Evolutionary conservation across 2,329 filamentous ascomycete species (phyloP), one percentile per base, ranked within the genome.

Genomic region (Ophiognomonia clavigignenti-juglandacearum): DNA sequence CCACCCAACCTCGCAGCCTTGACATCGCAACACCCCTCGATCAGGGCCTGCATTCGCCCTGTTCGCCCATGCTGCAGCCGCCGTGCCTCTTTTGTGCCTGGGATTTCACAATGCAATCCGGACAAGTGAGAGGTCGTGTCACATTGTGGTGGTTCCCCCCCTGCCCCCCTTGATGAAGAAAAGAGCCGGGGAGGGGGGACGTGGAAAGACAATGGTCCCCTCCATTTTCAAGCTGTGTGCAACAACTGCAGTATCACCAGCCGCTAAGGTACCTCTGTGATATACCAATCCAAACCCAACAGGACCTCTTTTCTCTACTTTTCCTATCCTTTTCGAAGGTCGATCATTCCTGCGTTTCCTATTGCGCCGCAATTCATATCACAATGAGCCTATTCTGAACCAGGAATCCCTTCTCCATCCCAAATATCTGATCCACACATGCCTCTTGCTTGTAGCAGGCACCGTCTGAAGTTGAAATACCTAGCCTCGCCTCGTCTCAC

Each of bases 251-350:
- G 61, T 63, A 64, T 75, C 72, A 75, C 64, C 70, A 74, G 67
- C 71, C 73, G 73, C 74, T 77, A 78, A n/a, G n/a, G n/a, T n/a
- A n/a, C n/a, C n/a, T n/a, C n/a, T n/a, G n/a, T n/a, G n/a, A n/a
- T n/a, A n/a, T n/a, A n/a, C n/a, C n/a, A n/a, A n/a, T n/a, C n/a
- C 77, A 77, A 78, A 78, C 75, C 69, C 66, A 57, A 57, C 56
- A 54, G 38, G 50, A 44, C 52, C 56, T 58, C 52, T 52, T 53
- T 51, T 48, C 43, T 45, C 16, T n/a, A 29, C 32, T 37, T 8
- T 31, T 49, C 29, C 24, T 22, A 23, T 31, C 34, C 16, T 26
- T 22, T 23, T 19, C 38, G 18, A 37, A 43, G 53, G 51, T 47
- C 53, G 54, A 57, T 61, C 55, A 66, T 67, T 68, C 60, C 64